phyloP scores from a whole-genome alignment of 768 basidiomycete species.

The Hypholoma fasciculare region DNA sequence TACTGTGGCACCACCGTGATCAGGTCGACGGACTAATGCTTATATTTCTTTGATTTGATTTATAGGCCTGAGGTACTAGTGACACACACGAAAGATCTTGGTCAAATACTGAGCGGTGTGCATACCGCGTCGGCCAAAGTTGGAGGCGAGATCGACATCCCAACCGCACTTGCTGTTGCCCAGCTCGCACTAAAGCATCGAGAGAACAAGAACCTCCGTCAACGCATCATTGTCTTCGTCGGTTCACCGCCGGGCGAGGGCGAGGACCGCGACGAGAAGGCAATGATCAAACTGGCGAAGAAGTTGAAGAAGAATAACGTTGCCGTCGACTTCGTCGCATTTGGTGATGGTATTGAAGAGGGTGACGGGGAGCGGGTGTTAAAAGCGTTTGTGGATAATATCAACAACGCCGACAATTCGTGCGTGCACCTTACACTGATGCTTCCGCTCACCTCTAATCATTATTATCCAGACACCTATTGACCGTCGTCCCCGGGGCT shows the following conservation, averaged over 20 bases:
- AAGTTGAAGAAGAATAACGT: conserved; percentile 99
- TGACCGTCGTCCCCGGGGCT: conserved; percentile 75
- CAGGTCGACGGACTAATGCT: not conserved
- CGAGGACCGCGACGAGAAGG: conserved; percentile 69
- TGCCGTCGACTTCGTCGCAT: conserved; percentile 87
- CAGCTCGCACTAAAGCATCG: conserved; percentile 97
- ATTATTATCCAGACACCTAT: conserved; percentile 62
- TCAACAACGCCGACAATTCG: conserved; percentile 85
- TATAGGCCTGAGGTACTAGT: conserved; percentile 91
- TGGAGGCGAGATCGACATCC: conserved; percentile 81
- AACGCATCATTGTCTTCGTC: conserved; percentile 93
- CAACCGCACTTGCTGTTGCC: conserved; percentile 90
- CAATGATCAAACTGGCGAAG: conserved; percentile 88
- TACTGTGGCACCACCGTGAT: not conserved
- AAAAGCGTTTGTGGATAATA: conserved; percentile 80
- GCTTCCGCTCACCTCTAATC: not conserved
- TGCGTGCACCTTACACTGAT: conserved; percentile 35
- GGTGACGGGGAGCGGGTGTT: conserved; percentile 61
- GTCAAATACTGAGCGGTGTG: conserved; percentile 82
- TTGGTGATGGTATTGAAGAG: conserved; percentile 87
- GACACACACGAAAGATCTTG: conserved; percentile 93
- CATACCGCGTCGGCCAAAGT: conserved; percentile 72
- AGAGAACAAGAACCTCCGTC: conserved; percentile 97
- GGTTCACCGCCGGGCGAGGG: conserved; percentile 79
- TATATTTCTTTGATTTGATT: not conserved